A percentile compares a stretch with the other conserved stretches of the same genome.
These are phyloP conservation scores for Fusarium luffae DNA, from an alignment of 2,329 filamentous ascomycete genomes.

Conservation along the genomic window DNA sequence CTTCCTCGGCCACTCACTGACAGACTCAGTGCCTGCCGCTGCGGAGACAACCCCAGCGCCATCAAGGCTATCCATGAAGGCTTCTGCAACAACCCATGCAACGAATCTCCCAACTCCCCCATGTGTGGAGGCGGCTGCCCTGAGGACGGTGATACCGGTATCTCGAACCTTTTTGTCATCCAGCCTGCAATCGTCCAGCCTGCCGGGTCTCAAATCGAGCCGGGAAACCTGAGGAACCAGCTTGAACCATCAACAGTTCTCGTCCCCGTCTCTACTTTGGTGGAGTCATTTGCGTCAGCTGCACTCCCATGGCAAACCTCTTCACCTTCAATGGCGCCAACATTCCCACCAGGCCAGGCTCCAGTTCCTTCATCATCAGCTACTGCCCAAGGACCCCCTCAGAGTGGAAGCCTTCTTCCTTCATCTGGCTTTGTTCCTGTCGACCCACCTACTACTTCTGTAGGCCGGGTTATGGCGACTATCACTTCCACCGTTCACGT, in stretches of 20 bases:
- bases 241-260: neutral
- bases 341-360: neutral
- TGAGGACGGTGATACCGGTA: constrained; percentile 35
- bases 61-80: constrained; percentile 46
- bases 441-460: neutral
- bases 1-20: neutral
- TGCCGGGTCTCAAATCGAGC: constrained; percentile 12
- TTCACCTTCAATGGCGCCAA: neutral
- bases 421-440: neutral
- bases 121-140: constrained; percentile 51
- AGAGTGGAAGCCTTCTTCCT: neutral
- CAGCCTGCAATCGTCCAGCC: constrained; percentile 24
- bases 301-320: constrained; percentile 10
- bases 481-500: neutral
- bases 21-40: constrained; percentile 49
- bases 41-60: constrained; percentile 49
- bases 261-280: neutral
- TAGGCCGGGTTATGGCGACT: neutral
- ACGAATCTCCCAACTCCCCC: constrained; percentile 44
- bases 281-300: constrained; percentile 17
- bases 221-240: constrained; percentile 12
- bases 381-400: neutral
- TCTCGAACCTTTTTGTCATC: constrained; percentile 50
- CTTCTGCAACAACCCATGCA: constrained; percentile 49
- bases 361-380: neutral